Base-by-base conservation (phyloP, 2,329 filamentous ascomycete genomes). In the Aspergillus fumigatus region DNA sequence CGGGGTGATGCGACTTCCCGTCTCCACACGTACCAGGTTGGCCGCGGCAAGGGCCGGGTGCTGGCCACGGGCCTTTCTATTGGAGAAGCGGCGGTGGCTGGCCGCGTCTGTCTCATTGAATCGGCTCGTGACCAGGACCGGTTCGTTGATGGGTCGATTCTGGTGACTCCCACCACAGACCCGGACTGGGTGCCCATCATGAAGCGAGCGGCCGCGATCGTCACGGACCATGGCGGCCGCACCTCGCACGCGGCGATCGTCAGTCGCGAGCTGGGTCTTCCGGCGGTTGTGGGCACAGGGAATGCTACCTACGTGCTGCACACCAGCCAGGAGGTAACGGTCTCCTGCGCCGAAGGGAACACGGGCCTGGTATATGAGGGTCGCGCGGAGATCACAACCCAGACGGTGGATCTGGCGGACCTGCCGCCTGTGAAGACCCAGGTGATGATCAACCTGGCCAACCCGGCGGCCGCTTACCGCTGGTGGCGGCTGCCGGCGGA, bases 161-260 rank as follows among this genome's bases (percentile, higher is more conserved):
- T 75, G 26, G 72, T 74, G 35, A 73, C 73, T 1, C 59, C 60
- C n/a, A 55, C 66, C 10, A 75, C 73, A 1, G 72, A 75, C 41
- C 73, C 72, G 7, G 73, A 74, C 55, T 75, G 73, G 73, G 69
- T 73, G 26, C 72, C 73, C 6, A 62, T 75, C 9, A 75, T 75
- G 73, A 74, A 73, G 62, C 66, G 65, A 2, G 72, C 73, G 0
- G 65, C 64, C 1, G 73, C 71, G 23, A 73, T 75, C 40, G 62
- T 75, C 59, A 73, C 72, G 0, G 72, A 75, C 51, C 62, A 65
- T 17, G 60, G 60, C 17, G 61, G 63, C 1, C 59, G 60, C 17
- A 75, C 73, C 5, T 76, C 73, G 3, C 73, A 76, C 55, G 73
- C 73, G 14, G 73, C 73, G n/a, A 75, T 76, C 43, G 71, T 75